These are phyloP conservation scores for Sanghuangporus weigelae DNA, from an alignment of 1,284 basidiomycete species.

Conservation along the genomic window DNA sequence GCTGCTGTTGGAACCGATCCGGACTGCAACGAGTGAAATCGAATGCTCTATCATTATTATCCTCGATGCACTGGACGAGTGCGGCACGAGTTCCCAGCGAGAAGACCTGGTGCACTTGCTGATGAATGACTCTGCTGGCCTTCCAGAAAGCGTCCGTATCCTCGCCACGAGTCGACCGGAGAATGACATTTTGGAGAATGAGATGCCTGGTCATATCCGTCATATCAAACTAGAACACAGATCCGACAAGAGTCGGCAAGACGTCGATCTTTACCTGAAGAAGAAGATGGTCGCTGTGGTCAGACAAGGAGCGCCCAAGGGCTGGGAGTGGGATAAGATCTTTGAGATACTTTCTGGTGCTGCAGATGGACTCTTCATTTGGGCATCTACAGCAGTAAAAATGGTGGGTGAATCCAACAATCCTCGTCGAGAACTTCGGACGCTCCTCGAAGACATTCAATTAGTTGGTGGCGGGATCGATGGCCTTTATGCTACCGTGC, in stretches of 20 bases:
- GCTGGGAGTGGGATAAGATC: background rate
- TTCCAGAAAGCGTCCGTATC: too few relatives aligned
- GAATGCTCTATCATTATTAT: background rate
- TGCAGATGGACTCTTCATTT: constrained; percentile 1
- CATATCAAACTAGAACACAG: too few relatives aligned
- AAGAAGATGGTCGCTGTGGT: too few relatives aligned
- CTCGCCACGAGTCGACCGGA: too few relatives aligned
- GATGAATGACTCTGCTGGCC: background rate
- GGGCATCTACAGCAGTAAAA: constrained; percentile 1
- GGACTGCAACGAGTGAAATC: background rate
- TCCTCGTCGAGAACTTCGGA: background rate
- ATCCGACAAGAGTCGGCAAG: too few relatives aligned
- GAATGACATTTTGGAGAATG: too few relatives aligned
- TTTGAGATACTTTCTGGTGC: background rate
- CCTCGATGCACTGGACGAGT: background rate
- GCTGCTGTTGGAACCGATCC: background rate
- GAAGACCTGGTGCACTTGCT: background rate
- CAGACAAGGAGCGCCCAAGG: too few relatives aligned
- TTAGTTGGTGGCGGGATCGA: background rate
- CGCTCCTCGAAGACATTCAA: background rate
- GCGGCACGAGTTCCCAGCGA: background rate
- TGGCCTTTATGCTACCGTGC: too few relatives aligned
- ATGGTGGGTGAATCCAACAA: background rate
- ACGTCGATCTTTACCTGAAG: too few relatives aligned
- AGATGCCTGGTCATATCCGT: too few relatives aligned